Evolutionary conservation across 2,329 filamentous ascomycete species (phyloP).

Genomic region (Hypoxylon sp.): DNA sequence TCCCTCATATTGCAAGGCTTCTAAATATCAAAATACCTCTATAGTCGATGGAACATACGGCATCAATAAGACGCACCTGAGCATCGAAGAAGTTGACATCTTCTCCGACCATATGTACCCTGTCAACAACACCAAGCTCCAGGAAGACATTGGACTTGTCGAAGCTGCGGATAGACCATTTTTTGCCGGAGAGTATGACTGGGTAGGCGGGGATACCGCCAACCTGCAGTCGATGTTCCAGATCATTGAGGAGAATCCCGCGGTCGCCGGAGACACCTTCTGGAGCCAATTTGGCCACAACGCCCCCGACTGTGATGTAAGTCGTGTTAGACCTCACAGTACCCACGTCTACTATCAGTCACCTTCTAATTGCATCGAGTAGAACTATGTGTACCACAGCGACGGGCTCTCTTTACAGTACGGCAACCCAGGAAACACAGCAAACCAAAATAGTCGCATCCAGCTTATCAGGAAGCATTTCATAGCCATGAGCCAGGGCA

Average conservation of each 20-base stretch:
- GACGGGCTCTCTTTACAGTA: constrained; percentile 62
- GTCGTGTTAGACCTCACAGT: constrained; percentile 45
- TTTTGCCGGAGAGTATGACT: constrained; percentile 61
- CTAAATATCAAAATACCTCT: too few relatives aligned
- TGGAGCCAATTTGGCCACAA: constrained; percentile 62
- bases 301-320: constrained; percentile 55
- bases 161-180: constrained; percentile 55
- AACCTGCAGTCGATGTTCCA: constrained; percentile 56
- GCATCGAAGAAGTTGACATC: constrained; percentile 58
- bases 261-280: constrained; percentile 57
- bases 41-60: constrained; percentile 48
- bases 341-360: not conserved
- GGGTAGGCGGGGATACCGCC: constrained; percentile 53
- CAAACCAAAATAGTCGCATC: constrained; percentile 53
- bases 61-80: constrained; percentile 58
- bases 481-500: constrained; percentile 54
- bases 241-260: constrained; percentile 54
- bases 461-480: constrained; percentile 59
- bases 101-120: constrained; percentile 63
- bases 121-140: constrained; percentile 54
- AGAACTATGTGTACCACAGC: constrained; percentile 58
- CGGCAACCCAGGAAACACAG: constrained; percentile 56
- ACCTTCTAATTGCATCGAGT: constrained; percentile 5
- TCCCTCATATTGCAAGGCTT: not conserved
- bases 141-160: constrained; percentile 54